Percentiles rank a stretch among this genome's conserved stretches.
These are phyloP conservation scores for Drosera capensis DNA, from an alignment of 148 eudicot species.

Conservation along the genomic window DNA sequence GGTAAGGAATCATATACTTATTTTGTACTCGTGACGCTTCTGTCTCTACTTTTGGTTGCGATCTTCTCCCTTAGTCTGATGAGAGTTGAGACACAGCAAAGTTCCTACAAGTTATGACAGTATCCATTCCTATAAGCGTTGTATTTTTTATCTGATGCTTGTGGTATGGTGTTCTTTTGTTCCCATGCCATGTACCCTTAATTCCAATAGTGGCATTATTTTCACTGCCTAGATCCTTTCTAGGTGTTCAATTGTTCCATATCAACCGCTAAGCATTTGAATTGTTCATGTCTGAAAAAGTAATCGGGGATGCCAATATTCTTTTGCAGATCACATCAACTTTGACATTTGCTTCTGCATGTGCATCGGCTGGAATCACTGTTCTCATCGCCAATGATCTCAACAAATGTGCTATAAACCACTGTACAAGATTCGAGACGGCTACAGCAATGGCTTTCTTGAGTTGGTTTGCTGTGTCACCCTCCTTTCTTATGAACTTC, in stretches of 20 bases:
- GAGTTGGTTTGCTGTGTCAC: constrained; percentile 74
- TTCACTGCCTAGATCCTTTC: too few relatives aligned
- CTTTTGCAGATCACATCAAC: constrained; percentile 68
- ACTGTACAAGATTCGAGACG: constrained; percentile 68
- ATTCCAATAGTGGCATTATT: too few relatives aligned
- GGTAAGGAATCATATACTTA: constrained; percentile 6
- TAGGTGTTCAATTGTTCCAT: too few relatives aligned
- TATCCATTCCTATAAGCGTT: too few relatives aligned
- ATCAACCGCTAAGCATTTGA: too few relatives aligned
- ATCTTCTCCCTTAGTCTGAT: background rate
- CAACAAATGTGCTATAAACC: constrained; percentile 42
- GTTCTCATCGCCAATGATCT: constrained; percentile 82
- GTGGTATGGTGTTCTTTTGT: too few relatives aligned
- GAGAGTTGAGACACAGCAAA: background rate
- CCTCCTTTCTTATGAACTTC: constrained; percentile 77
- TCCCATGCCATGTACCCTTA: too few relatives aligned
- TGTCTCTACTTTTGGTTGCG: background rate
- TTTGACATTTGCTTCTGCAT: constrained; percentile 88
- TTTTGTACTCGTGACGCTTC: background rate
- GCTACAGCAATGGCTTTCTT: constrained; percentile 92
- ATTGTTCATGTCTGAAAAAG: too few relatives aligned
- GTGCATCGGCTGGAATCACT: constrained; percentile 91
- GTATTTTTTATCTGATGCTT: too few relatives aligned
- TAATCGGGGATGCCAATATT: background rate
- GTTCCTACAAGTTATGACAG: too few relatives aligned